Base-by-base conservation (phyloP, 139 green algal species). In the Mychonastes homosphaera region DNA sequence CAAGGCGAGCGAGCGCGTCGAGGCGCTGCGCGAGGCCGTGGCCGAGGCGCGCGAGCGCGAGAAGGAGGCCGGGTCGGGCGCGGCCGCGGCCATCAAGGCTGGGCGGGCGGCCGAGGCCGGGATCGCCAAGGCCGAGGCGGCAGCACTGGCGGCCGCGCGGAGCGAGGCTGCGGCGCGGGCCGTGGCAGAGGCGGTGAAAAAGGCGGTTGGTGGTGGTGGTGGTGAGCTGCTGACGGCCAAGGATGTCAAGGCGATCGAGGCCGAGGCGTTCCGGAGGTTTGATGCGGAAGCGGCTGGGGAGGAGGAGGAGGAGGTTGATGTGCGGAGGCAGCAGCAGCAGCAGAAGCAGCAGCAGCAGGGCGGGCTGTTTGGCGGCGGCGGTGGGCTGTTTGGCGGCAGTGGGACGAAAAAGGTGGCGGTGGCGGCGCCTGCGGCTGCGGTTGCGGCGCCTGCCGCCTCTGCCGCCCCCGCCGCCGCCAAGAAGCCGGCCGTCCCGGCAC, bases 91-190 rank as follows among this genome's bases (percentile, higher is more conserved):
- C 18, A n/a, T 78, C 13, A 66, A 69, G 56, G 53, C 79, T 53
- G 76, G 74, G 2, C 55, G 69, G 35, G 44, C 40, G 4, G 43
- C 58, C 0, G 59, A 76, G 56, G 34, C 34, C 15, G 41, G 64
- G 30, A 24, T 57, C 33, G 69, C 63, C 2, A 41, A 39, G 21
- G 76, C 76, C 0, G 70, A 77, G 38, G 26, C 28, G 16, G 18
- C 34, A 13, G 60, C 55, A 26, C 56, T 70, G 41, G 38, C 29
- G n/a, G 60, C 60, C 38, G 56, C 54, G 19, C 53, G 44, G 41
- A 23, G 64, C 53, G 72, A 79, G 66, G 23, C 41, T 18, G 72
- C 63, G 6, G 79, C 76, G 26, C 72, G 71, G 43, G 79, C 79
- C 15, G 70, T 84, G 45, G 58, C 80, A 34, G 36, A 56, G 28